Evolutionary conservation across 495 filamentous ascomycete genomes (phyloP).

Genomic region (Neurospora africana): DNA sequence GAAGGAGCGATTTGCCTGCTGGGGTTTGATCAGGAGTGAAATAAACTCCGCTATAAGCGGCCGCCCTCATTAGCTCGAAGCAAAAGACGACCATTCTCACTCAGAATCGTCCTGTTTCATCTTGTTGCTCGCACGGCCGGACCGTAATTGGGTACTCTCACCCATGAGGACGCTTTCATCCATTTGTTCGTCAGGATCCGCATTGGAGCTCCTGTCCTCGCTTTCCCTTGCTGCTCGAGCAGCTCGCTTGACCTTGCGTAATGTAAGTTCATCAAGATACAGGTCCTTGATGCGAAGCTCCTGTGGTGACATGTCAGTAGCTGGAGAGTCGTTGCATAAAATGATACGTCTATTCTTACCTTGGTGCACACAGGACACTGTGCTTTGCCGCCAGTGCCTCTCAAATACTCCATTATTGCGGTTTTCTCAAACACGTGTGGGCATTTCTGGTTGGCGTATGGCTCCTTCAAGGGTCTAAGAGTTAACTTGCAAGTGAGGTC

Average conservation of each 20-base stretch:
- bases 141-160: conserved; percentile 6
- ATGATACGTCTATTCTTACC: conserved; percentile 16
- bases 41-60: neutral
- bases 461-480: conserved; percentile 58
- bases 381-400: conserved; percentile 18
- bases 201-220: conserved; percentile 18
- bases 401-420: conserved; percentile 59
- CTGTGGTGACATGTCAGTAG: conserved; percentile 14
- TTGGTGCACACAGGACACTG: conserved; percentile 36
- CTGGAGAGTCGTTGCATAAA: neutral
- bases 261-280: conserved; percentile 29
- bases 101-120: conserved; percentile 13
- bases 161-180: conserved; percentile 17
- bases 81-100: neutral
- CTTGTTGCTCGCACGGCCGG: conserved; percentile 2
- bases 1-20: neutral
- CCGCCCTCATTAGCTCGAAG: neutral
- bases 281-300: conserved; percentile 27
- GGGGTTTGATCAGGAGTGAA: neutral
- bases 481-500: conserved; percentile 78
- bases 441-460: conserved; percentile 66
- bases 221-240: conserved; percentile 18
- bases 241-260: conserved; percentile 32
- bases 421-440: conserved; percentile 71
- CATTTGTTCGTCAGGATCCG: conserved; percentile 19